Base-by-base conservation (phyloP, 2,329 filamentous ascomycete genomes). In the Immersiporthe knoxdaviesiana region DNA sequence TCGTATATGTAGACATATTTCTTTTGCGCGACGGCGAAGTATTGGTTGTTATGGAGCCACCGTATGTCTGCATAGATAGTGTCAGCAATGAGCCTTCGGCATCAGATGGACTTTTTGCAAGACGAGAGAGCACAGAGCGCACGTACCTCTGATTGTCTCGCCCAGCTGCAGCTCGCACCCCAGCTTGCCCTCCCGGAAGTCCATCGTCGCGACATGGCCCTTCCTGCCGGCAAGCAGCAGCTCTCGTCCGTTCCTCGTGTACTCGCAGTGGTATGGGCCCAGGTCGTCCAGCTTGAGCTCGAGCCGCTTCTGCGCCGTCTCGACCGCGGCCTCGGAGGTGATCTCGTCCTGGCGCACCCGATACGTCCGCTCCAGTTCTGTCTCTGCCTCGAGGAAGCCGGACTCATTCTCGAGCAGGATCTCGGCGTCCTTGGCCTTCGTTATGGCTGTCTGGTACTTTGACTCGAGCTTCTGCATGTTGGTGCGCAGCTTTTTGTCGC, bases 1-100 rank as follows among this genome's bases (percentile, higher is more conserved):
- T 97, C 96, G 83, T 99, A 99, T 73, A 99, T 97, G 82, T 97
- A 99, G 72, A 96, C 92, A 74, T 96, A 91, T 81, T 95, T 96
- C 84, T 97, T 97, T 81, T 99, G 95, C 59, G 96, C 94, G 16
- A 97, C 93, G 0, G 95, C 95, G 81, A 98, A 97, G 81, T 89
- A 92, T 74, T 97, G 93, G 79, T 96, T 94, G 78, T 97, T 97
- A 81, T 97, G 94, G 75, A 98, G 85, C 92, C 94, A 99, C 77
- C 90, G 91, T 35, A 91, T 91, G 80, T 97, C 95, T 70, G 66
- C 2, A 32, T 5, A 12, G n/a, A 24, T 6, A 50, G 10, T 16
- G 27, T 70, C 18, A 70, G 68, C 21, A 56, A 10, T 39, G 24
- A n/a, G 6, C 6, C 12, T 11, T 1, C 21, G 16, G 30, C 12